These are phyloP conservation scores for Penicillium sp. DNA, from an alignment of 2,329 filamentous ascomycete genomes.

Conservation along the genomic window DNA sequence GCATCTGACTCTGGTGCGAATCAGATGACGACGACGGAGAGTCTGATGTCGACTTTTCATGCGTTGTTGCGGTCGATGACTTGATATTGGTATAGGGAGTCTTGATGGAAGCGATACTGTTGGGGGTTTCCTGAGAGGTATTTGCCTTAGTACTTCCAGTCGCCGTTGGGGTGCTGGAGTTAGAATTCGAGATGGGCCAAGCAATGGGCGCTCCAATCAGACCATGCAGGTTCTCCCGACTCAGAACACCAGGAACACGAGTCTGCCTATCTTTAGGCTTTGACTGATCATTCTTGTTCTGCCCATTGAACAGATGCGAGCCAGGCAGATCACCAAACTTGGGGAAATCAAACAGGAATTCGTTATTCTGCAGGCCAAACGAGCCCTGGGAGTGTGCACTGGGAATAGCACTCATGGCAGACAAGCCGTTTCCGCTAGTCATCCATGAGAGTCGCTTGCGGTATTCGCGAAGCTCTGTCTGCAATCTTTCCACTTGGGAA, in stretches of 20 bases:
- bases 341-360: constrained; percentile 94
- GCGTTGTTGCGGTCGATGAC: constrained; percentile 15
- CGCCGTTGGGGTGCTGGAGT: constrained; percentile 12
- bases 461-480: constrained; percentile 82
- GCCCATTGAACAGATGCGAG: constrained; percentile 53
- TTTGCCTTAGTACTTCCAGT: not conserved
- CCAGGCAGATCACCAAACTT: constrained; percentile 77
- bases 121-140: constrained; percentile 11
- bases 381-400: constrained; percentile 47
- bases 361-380: constrained; percentile 67
- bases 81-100: constrained; percentile 21
- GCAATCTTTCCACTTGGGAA: constrained; percentile 84
- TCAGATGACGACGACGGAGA: constrained; percentile 52
- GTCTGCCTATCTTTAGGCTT: constrained; percentile 18
- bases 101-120: constrained; percentile 13
- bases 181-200: constrained; percentile 12
- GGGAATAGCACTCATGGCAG: constrained; percentile 51
- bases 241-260: constrained; percentile 33
- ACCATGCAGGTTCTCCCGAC: constrained; percentile 23
- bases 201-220: constrained; percentile 6
- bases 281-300: constrained; percentile 34
- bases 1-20: constrained; percentile 43
- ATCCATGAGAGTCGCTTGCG: constrained; percentile 76
- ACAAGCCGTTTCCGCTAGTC: constrained; percentile 47
- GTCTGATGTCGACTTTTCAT: constrained; percentile 43